Conservation (phyloP, 2,329 filamentous ascomycete genomes). For the Verticillium nonalfalfae region DNA sequence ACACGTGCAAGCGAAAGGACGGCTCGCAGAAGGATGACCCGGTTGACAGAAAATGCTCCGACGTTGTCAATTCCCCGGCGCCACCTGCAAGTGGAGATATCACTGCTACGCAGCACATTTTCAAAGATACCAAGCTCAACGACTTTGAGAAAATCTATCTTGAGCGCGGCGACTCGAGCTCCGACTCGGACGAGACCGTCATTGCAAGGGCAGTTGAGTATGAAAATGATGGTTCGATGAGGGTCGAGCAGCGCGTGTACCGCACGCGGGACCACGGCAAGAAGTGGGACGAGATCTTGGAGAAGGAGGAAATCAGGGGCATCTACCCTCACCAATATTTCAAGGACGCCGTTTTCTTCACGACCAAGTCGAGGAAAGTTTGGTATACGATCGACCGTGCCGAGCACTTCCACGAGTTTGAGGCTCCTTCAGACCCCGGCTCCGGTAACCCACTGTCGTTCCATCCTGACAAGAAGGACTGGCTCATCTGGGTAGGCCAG, state of each 20-base stretch:
- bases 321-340: conserved; percentile 77
- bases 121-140: conserved; percentile 51
- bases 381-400: conserved; percentile 81
- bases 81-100: conserved; percentile 62
- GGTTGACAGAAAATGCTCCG: conserved; percentile 72
- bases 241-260: conserved; percentile 53
- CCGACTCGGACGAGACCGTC: conserved; percentile 65
- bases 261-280: conserved; percentile 85
- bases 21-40: conserved; percentile 63
- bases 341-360: conserved; percentile 81
- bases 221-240: conserved; percentile 18
- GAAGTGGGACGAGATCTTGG: conserved; percentile 66
- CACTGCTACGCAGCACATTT: conserved; percentile 49
- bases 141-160: conserved; percentile 63
- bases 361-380: conserved; percentile 60
- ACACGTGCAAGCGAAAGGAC: conserved; percentile 57
- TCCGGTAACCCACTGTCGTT: conserved; percentile 56
- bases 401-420: conserved; percentile 64
- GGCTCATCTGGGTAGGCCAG: conserved; percentile 84
- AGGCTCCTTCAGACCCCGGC: conserved; percentile 52
- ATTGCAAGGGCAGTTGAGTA: conserved; percentile 43
- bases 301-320: conserved; percentile 60
- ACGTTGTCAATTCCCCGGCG: conserved; percentile 41
- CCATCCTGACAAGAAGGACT: conserved; percentile 79
- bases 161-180: conserved; percentile 63